Evolutionary conservation across 306 rosid species (phyloP).

Genomic region (Vigna reflexopilosa): DNA sequence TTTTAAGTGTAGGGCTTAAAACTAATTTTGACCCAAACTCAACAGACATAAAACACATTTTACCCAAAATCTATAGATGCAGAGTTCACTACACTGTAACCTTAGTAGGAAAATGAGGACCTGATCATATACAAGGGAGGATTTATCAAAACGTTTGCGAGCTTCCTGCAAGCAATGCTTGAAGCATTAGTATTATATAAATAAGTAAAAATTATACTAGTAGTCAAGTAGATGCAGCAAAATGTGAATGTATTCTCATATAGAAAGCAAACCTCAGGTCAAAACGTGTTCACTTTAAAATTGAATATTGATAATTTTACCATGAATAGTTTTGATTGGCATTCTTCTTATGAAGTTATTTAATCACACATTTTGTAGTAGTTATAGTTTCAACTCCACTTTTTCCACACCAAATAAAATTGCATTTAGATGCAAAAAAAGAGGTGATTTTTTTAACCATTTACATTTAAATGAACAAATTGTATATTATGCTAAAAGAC

Average conservation of each 20-base stretch:
- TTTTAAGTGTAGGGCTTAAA: not conserved
- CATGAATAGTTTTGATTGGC: constrained; percentile 19
- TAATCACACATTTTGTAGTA: constrained; percentile 2
- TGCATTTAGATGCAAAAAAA: constrained; percentile 26
- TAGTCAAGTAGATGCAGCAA: constrained; percentile 31
- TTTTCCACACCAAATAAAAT: constrained; percentile 14
- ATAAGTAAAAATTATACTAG: not conserved
- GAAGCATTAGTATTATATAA: constrained; percentile 36
- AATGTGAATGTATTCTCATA: constrained; percentile 25
- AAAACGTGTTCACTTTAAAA: constrained; percentile 16
- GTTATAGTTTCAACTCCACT: constrained; percentile 5
- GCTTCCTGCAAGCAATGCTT: constrained; percentile 73
- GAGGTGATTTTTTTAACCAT: constrained; percentile 16
- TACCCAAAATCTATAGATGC: constrained; percentile 9
- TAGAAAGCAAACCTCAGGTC: constrained; percentile 32
- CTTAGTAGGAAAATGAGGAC: constrained; percentile 50
- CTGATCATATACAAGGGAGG: constrained; percentile 75
- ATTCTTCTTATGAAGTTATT: constrained; percentile 30
- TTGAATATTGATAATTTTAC: constrained; percentile 23
- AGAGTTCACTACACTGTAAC: constrained; percentile 27
- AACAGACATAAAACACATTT: not conserved
- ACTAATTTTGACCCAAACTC: not conserved
- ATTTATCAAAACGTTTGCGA: constrained; percentile 87
- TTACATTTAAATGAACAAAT: constrained; percentile 25
- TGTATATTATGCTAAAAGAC: not conserved